These are phyloP conservation scores for Fusarium tjaetaba DNA, from an alignment of 2,329 filamentous ascomycete genomes.

Conservation along the genomic window DNA sequence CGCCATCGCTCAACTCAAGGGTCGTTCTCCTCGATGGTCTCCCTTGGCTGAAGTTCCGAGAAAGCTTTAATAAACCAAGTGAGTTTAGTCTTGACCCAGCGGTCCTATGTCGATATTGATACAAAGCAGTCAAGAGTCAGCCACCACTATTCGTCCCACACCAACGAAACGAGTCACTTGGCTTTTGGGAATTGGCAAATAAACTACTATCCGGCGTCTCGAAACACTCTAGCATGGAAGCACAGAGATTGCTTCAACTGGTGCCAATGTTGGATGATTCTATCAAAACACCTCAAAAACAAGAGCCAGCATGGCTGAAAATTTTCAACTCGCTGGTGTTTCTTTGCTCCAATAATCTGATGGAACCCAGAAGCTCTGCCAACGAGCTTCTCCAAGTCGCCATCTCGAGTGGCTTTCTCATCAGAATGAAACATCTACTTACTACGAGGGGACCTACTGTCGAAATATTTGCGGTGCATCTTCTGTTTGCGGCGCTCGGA, in stretches of 20 bases:
- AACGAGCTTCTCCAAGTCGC: fast-evolving
- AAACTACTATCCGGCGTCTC: fast-evolving
- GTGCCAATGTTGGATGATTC: fast-evolving
- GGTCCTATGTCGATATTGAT: fast-evolving
- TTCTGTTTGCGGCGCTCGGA: fast-evolving
- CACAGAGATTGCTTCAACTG: fast-evolving
- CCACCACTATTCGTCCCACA: fast-evolving
- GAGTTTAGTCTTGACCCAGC: fast-evolving
- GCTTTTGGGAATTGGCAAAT: fast-evolving
- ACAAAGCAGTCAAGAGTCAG: not conserved
- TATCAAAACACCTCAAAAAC: fast-evolving
- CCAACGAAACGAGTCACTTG: fast-evolving
- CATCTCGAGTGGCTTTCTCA: not conserved
- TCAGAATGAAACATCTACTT: not conserved
- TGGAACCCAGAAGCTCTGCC: fast-evolving
- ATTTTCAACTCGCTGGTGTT: not conserved
- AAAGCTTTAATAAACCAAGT: not conserved
- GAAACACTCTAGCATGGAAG: fast-evolving
- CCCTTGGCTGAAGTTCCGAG: not conserved
- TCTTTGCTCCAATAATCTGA: not conserved
- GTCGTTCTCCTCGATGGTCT: fast-evolving
- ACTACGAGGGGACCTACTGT: fast-evolving
- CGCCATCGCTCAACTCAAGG: fast-evolving
- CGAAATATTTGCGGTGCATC: not conserved
- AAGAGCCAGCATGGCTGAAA: not conserved